Evolutionary conservation across 805 yeast genomes (phyloP).

Genomic region (Schizosaccharomyces cryophilus): DNA sequence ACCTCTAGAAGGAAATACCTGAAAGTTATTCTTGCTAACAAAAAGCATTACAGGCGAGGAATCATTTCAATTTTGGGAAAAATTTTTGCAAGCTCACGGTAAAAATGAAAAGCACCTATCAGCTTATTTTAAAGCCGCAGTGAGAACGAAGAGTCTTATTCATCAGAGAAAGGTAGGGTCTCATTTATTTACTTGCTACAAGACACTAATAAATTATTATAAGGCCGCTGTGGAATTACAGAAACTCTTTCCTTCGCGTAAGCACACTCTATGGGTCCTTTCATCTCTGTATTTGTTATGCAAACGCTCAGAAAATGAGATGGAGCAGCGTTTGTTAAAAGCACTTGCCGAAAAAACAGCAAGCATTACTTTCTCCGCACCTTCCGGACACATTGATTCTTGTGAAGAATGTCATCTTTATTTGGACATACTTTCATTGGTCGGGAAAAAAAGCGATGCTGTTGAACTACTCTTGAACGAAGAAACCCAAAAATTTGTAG

Average conservation of each 20-base stretch:
- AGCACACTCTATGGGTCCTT: background rate
- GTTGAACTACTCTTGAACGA: background rate
- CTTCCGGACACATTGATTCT: background rate
- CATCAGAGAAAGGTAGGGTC: conserved; percentile 1
- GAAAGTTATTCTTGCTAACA: background rate
- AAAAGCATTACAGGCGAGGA: background rate
- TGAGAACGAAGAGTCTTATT: background rate
- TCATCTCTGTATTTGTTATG: background rate
- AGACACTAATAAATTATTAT: background rate
- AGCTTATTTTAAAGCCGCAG: background rate
- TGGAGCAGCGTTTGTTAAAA: background rate
- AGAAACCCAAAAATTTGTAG: background rate
- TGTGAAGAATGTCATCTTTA: background rate
- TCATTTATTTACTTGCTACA: background rate
- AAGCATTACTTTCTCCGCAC: background rate
- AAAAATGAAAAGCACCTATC: background rate
- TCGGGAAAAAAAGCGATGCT: background rate
- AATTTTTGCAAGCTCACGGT: background rate
- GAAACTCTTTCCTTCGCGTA: background rate
- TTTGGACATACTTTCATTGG: background rate
- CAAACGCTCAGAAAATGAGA: background rate
- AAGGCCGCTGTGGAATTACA: background rate
- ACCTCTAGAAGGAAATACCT: too few relatives aligned
- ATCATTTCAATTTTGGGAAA: background rate
- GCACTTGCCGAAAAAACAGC: background rate